Conservation (phyloP, 2,329 filamentous ascomycete genomes). For the Coniella lustricola region DNA sequence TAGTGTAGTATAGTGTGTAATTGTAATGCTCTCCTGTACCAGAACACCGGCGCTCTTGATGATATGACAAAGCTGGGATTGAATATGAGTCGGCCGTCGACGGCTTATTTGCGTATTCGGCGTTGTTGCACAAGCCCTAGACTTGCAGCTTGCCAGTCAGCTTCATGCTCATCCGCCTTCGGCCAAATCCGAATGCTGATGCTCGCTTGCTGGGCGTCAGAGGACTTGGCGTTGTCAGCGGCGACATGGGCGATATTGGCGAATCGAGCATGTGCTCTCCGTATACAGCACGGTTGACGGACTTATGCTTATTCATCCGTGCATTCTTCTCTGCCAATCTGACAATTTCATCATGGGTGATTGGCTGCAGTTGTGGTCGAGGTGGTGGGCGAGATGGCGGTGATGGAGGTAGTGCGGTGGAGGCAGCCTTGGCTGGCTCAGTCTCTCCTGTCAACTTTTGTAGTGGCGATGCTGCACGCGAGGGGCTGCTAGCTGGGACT, state of each 20-base stretch:
- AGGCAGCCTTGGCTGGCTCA: conserved; percentile 21
- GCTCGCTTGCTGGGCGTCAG: conserved; percentile 11
- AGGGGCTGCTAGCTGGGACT: conserved; percentile 15
- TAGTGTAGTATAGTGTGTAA: not conserved
- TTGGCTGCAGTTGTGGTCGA: conserved; percentile 23
- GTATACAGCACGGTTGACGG: conserved; percentile 1
- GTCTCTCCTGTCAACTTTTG: conserved; percentile 16
- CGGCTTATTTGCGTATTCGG: not conserved
- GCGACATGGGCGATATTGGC: conserved; percentile 11
- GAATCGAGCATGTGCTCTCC: conserved; percentile 8
- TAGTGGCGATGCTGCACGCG: not conserved
- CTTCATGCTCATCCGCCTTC: conserved; percentile 16
- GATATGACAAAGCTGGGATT: not conserved
- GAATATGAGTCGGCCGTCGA: not conserved
- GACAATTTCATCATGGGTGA: conserved; percentile 43
- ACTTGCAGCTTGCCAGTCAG: conserved; percentile 13
- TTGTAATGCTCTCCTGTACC: not conserved
- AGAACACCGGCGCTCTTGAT: conserved; percentile 7
- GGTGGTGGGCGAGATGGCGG: conserved; percentile 20
- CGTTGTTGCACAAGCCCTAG: not conserved
- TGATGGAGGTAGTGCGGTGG: conserved; percentile 20
- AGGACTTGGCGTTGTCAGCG: conserved; percentile 8
- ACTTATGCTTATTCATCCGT: conserved; percentile 5
- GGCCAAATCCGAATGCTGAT: conserved; percentile 9
- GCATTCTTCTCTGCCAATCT: conserved; percentile 36